Percentiles rank a stretch among this genome's conserved stretches.
Evolutionary conservation across 2,329 filamentous ascomycete genomes (phyloP).

Genomic region (Davidsoniella virescens): DNA sequence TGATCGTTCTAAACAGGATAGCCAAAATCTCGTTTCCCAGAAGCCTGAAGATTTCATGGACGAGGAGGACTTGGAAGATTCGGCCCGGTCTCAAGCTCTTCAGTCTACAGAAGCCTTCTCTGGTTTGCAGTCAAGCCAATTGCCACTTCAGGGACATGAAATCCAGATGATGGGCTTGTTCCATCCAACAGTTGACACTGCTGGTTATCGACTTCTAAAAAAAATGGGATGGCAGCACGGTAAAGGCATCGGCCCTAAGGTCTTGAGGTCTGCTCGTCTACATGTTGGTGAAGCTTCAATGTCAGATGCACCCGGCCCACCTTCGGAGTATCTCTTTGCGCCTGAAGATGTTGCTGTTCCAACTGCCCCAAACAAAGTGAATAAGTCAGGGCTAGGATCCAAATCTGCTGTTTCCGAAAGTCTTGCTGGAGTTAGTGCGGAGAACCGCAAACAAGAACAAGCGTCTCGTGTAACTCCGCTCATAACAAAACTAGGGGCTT

Average conservation of each 20-base stretch:
- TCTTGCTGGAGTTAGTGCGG: not conserved
- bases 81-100: slow-evolving; percentile 57
- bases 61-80: slow-evolving; percentile 77
- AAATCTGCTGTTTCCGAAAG: not conserved
- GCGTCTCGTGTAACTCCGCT: not conserved
- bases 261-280: slow-evolving; percentile 57
- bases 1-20: slow-evolving; percentile 44
- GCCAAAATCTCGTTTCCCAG: slow-evolving; percentile 30
- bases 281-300: slow-evolving; percentile 19
- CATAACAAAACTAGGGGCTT: slow-evolving; percentile 25
- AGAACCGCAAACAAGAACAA: not conserved
- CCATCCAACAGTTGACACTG: slow-evolving; percentile 50
- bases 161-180: too few species aligned
- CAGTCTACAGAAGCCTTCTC: slow-evolving; percentile 57
- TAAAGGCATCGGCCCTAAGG: slow-evolving; percentile 79
- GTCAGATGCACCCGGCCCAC: not conserved
- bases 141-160: too few species aligned
- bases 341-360: slow-evolving; percentile 60
- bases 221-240: slow-evolving; percentile 94
- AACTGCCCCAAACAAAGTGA: slow-evolving; percentile 45
- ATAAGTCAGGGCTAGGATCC: slow-evolving; percentile 53
- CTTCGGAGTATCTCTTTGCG: slow-evolving; percentile 52
- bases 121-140: slow-evolving; percentile 18
- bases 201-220: slow-evolving; percentile 70
- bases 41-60: slow-evolving; percentile 93